phyloP scores from a whole-genome alignment of 345 rosid species.

The Lepidium didymum region DNA sequence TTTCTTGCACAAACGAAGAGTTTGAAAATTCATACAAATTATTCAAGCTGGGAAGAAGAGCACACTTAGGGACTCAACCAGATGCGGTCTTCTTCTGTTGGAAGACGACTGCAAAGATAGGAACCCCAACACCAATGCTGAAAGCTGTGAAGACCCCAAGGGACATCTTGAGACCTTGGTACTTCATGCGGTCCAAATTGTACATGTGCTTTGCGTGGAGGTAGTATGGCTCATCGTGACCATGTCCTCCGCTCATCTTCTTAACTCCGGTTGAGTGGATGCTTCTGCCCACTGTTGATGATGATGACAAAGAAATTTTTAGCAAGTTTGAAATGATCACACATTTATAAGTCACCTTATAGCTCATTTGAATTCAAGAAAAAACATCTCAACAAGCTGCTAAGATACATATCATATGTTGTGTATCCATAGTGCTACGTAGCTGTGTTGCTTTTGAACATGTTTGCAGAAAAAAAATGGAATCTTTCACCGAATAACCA shows the following conservation, averaged over 20 bases:
- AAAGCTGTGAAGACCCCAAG: constrained; percentile 80
- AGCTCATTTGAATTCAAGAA: background rate
- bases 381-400: background rate
- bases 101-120: constrained; percentile 84
- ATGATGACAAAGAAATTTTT: background rate
- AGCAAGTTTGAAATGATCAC: background rate
- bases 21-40: constrained; percentile 14
- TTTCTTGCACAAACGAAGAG: constrained; percentile 7
- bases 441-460: background rate
- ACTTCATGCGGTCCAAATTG: constrained; percentile 88
- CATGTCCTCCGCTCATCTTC: constrained; percentile 58
- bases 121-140: constrained; percentile 79
- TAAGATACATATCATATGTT: background rate
- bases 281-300: constrained; percentile 24
- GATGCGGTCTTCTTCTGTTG: constrained; percentile 95
- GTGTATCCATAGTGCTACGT: background rate
- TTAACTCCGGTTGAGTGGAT: constrained; percentile 29
- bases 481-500: background rate
- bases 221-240: constrained; percentile 69
- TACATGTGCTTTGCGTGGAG: constrained; percentile 96
- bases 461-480: background rate
- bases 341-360: background rate
- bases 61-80: constrained; percentile 23
- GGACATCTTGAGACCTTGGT: constrained; percentile 75
- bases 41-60: background rate